These are phyloP conservation scores for Cercospora zeina DNA, from an alignment of 2,329 filamentous ascomycete genomes.

Conservation along the genomic window DNA sequence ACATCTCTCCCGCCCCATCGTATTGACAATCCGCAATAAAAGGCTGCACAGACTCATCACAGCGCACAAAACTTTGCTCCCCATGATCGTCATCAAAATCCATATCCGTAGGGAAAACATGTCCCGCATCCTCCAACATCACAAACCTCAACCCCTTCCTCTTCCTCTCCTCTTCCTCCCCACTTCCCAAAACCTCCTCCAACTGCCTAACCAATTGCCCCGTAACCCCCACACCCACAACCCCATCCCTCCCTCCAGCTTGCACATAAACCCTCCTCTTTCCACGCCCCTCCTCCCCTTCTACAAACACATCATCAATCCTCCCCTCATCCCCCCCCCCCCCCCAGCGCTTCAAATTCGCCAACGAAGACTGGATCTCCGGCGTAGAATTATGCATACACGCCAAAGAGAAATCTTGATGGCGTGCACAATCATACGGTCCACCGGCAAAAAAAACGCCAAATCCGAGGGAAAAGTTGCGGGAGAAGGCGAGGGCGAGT, in stretches of 20 bases:
- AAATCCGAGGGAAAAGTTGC: slow-evolving; percentile 11
- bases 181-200: not conserved
- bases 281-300: too few relatives aligned
- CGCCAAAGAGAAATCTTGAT: slow-evolving; percentile 11
- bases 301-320: not conserved
- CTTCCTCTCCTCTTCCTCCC: too few relatives aligned
- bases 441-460: slow-evolving; percentile 21
- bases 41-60: not conserved
- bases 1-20: slow-evolving; percentile 20
- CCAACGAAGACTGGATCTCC: not conserved
- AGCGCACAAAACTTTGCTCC: not conserved
- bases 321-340: slow-evolving; percentile 6
- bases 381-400: slow-evolving; percentile 18
- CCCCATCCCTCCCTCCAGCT: slow-evolving; percentile 3
- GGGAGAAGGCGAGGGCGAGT: slow-evolving; percentile 21
- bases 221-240: not conserved
- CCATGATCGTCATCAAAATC: slow-evolving; percentile 1
- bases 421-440: slow-evolving; percentile 21
- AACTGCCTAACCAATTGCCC: slow-evolving; percentile 13
- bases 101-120: slow-evolving; percentile 22
- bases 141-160: slow-evolving; percentile 8
- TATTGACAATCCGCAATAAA: slow-evolving; percentile 19
- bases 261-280: slow-evolving; percentile 5
- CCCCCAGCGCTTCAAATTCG: slow-evolving; percentile 16
- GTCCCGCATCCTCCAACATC: slow-evolving; percentile 8